Conservation (phyloP, 805 yeast species). For the Saturnispora hagleri region DNA sequence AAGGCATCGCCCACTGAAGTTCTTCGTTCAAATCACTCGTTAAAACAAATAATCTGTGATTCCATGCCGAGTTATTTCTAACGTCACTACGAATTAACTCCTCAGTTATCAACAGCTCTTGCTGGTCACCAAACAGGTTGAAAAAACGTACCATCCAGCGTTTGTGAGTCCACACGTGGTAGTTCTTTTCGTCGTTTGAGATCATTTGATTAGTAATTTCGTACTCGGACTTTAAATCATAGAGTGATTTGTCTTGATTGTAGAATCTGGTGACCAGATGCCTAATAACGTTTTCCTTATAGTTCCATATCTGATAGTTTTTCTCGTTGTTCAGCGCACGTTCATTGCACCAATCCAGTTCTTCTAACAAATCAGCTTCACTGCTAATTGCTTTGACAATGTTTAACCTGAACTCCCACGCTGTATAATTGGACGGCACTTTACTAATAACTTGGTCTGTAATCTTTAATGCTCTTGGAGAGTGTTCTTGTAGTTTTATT, state of each 20-base stretch:
- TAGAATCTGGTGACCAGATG: conserved; percentile 11
- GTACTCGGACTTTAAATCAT: conserved; percentile 41
- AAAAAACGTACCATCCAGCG: conserved; percentile 70
- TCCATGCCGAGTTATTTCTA: conserved; percentile 91
- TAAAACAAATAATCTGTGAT: conserved; percentile 61
- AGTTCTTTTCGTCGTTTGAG: conserved; percentile 76
- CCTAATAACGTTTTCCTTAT: conserved; percentile 59
- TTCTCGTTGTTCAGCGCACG: conserved; percentile 72
- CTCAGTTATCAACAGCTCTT: conserved; percentile 46
- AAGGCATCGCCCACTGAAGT: neutral
- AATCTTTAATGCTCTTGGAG: conserved; percentile 61
- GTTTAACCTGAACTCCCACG: conserved; percentile 66
- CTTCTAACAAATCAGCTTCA: conserved; percentile 32
- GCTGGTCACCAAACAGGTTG: conserved; percentile 32
- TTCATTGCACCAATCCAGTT: conserved; percentile 72
- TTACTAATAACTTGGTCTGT: conserved; percentile 53
- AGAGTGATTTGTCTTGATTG: conserved; percentile 15
- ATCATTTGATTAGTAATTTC: conserved; percentile 62
- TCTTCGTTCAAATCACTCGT: conserved; percentile 14
- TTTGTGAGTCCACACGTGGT: conserved; percentile 92
- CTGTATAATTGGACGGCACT: conserved; percentile 87
- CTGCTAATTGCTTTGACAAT: conserved; percentile 34
- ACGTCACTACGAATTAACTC: conserved; percentile 50
- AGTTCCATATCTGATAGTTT: conserved; percentile 97
- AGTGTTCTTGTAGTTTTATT: conserved; percentile 48